These are phyloP conservation scores for Fusarium proliferatum DNA, from an alignment of 2,329 filamentous ascomycete genomes.

Conservation along the genomic window DNA sequence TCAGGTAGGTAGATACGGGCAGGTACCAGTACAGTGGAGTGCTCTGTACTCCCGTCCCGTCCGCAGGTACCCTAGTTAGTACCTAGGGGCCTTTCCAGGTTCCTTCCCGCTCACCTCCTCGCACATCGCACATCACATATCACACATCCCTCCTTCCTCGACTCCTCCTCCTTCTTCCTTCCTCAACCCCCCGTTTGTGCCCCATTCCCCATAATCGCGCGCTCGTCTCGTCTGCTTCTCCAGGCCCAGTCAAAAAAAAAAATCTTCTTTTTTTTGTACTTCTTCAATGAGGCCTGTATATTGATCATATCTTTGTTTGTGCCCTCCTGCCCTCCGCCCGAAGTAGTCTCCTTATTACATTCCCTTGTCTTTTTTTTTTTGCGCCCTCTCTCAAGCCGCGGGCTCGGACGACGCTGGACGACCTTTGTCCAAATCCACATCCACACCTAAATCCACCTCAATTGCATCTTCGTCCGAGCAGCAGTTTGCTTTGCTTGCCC, in stretches of 20 bases:
- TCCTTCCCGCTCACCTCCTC: slow-evolving; percentile 32
- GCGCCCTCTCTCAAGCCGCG: slow-evolving; percentile 38
- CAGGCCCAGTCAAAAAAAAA: slow-evolving; percentile 40
- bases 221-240: slow-evolving; percentile 44
- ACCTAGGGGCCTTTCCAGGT: not conserved
- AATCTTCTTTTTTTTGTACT: slow-evolving; percentile 39
- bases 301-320: slow-evolving; percentile 51
- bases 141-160: slow-evolving; percentile 33
- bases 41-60: not conserved
- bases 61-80: not conserved
- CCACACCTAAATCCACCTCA: slow-evolving; percentile 35
- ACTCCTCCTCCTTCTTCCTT: slow-evolving; percentile 40
- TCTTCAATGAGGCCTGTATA: slow-evolving; percentile 52
- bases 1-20: not conserved
- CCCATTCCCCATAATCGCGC: slow-evolving; percentile 40
- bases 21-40: slow-evolving; percentile 2
- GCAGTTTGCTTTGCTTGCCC: slow-evolving; percentile 38
- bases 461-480: slow-evolving; percentile 40
- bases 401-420: slow-evolving; percentile 47
- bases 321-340: slow-evolving; percentile 25
- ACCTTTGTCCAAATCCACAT: slow-evolving; percentile 34
- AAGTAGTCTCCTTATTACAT: slow-evolving; percentile 36
- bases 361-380: slow-evolving; percentile 40
- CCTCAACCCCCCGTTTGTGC: slow-evolving; percentile 39
- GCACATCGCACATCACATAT: slow-evolving; percentile 22